phyloP scores from a whole-genome alignment of 2,329 filamentous ascomycete genomes.

The Aspergillus arachidicola region DNA sequence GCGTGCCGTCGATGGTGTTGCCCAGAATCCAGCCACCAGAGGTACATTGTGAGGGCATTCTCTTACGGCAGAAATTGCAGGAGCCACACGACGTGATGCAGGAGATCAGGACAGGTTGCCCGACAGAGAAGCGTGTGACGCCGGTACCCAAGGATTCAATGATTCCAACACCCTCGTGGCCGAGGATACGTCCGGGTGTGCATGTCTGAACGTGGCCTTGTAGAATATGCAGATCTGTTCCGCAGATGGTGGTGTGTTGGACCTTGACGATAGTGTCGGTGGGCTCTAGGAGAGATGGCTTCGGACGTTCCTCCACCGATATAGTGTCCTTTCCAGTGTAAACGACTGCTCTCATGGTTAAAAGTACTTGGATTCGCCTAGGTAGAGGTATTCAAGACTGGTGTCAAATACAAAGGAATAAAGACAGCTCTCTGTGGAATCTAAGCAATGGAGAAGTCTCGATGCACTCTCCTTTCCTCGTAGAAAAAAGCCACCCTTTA shows the following conservation, averaged over 20 bases:
- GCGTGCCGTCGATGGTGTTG: constrained; percentile 56
- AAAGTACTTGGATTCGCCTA: neutral
- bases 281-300: constrained; percentile 42
- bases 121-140: constrained; percentile 51
- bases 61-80: constrained; percentile 55
- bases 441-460: neutral
- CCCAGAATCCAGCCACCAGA: constrained; percentile 60
- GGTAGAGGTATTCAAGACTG: neutral
- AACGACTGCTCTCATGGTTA: constrained; percentile 48
- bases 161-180: constrained; percentile 58
- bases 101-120: constrained; percentile 57
- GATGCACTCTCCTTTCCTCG: neutral
- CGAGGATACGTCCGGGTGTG: constrained; percentile 50
- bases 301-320: constrained; percentile 36
- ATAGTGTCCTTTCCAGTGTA: constrained; percentile 37
- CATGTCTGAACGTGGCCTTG: constrained; percentile 56
- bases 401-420: neutral
- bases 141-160: constrained; percentile 50
- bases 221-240: constrained; percentile 57
- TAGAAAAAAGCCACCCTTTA: neutral
- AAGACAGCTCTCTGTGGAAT: neutral
- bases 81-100: constrained; percentile 55
- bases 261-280: constrained; percentile 54
- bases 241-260: constrained; percentile 54
- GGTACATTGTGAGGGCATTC: constrained; percentile 58